A percentile compares a stretch with the other conserved stretches of the same genome.
These are phyloP conservation scores for Pestalotiopsis sp. DNA, from an alignment of 2,329 filamentous ascomycete species.

Conservation along the genomic window DNA sequence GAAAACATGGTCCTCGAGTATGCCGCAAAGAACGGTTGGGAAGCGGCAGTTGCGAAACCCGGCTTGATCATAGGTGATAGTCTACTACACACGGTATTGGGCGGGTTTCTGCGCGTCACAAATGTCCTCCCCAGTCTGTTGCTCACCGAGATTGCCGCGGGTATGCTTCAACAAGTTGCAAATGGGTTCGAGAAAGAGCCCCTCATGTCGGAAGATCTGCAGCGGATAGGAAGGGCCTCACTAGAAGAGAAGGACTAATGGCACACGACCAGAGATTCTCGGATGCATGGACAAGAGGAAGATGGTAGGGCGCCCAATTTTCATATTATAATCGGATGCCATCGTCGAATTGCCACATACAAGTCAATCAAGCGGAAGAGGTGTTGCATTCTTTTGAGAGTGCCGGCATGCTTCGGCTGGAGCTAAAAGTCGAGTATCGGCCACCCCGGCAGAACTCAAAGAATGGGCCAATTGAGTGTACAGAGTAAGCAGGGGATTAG, in stretches of 20 bases:
- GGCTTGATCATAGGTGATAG: slow-evolving; percentile 5
- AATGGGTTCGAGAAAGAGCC: slow-evolving; percentile 13
- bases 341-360: background rate
- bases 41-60: slow-evolving; percentile 8
- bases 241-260: background rate
- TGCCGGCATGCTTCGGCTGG: background rate
- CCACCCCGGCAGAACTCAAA: background rate
- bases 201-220: slow-evolving; percentile 1
- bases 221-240: slow-evolving; percentile 3
- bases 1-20: slow-evolving; percentile 6
- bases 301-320: background rate
- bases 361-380: background rate
- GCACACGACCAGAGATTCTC: background rate
- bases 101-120: background rate
- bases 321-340: background rate
- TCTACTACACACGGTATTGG: background rate
- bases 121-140: background rate
- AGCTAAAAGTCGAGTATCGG: background rate
- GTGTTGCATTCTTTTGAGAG: background rate
- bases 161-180: slow-evolving; percentile 1
- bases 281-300: background rate
- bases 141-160: slow-evolving; percentile 6
- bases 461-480: background rate
- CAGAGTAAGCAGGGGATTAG: background rate
- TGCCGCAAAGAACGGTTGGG: slow-evolving; percentile 1